phyloP scores from a whole-genome alignment of 2,329 filamentous ascomycete species.

The Trichoderma harzianum region DNA sequence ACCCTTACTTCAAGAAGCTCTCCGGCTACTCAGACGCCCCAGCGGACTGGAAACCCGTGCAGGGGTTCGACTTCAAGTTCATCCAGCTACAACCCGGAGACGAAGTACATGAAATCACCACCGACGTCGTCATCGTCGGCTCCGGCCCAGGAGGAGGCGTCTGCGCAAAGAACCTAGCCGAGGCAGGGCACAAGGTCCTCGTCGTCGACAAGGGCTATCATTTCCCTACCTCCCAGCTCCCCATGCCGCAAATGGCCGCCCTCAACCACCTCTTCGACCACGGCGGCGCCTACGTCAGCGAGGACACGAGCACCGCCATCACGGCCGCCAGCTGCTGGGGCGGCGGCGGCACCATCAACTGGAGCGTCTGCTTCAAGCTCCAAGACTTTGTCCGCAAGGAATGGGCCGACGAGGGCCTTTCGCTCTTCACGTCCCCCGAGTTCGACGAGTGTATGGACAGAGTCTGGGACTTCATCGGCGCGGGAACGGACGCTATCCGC shows the following conservation, averaged over 20 bases:
- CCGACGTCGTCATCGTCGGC: constrained; percentile 81
- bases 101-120: constrained; percentile 60
- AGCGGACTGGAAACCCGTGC: constrained; percentile 46
- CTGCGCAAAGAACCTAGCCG: constrained; percentile 73
- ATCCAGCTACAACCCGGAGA: constrained; percentile 49
- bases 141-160: constrained; percentile 85
- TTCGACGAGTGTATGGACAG: constrained; percentile 79
- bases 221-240: constrained; percentile 67
- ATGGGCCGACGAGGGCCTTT: constrained; percentile 69
- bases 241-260: constrained; percentile 65
- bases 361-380: constrained; percentile 64
- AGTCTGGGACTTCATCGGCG: constrained; percentile 77
- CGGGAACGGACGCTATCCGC: constrained; percentile 59
- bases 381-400: constrained; percentile 75
- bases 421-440: constrained; percentile 68
- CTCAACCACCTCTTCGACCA: constrained; percentile 66
- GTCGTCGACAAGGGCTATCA: constrained; percentile 83
- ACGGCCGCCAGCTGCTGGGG: constrained; percentile 74
- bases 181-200: constrained; percentile 70
- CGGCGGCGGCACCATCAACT: constrained; percentile 85
- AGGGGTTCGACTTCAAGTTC: constrained; percentile 57
- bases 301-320: constrained; percentile 58
- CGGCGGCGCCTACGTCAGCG: constrained; percentile 53
- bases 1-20: constrained; percentile 51
- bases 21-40: constrained; percentile 58